phyloP scores from a whole-genome alignment of 257 asterid species.

The Marsdenia floribunda region DNA sequence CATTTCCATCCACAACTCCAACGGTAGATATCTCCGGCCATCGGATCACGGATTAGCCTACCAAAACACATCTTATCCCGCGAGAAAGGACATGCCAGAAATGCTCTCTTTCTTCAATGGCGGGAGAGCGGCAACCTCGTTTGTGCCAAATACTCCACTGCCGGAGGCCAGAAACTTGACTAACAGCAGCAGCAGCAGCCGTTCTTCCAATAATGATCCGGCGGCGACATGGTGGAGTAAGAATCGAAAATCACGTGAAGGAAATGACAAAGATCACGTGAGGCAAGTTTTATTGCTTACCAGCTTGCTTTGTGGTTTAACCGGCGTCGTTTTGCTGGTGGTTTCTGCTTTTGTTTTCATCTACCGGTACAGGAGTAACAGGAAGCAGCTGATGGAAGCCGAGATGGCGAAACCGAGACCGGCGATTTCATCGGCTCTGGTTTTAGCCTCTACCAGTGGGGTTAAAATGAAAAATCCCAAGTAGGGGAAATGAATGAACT shows the following conservation, averaged over 20 bases:
- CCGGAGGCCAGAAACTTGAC: constrained; percentile 66
- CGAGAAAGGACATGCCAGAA: constrained; percentile 17
- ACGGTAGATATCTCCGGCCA: constrained; percentile 46
- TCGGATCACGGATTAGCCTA: constrained; percentile 44
- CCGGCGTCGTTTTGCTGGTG: constrained; percentile 57
- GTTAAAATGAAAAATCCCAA: too few relatives aligned
- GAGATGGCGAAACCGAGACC: background rate
- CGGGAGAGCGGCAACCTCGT: constrained; percentile 19
- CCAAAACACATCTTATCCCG: constrained; percentile 20
- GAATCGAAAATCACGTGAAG: constrained; percentile 28
- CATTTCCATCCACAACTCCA: constrained; percentile 1
- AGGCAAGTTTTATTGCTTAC: constrained; percentile 41
- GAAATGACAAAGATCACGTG: constrained; percentile 30
- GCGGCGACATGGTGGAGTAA: constrained; percentile 37
- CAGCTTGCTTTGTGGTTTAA: constrained; percentile 58
- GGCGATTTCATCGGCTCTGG: background rate
- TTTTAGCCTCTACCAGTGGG: background rate
- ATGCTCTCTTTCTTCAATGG: constrained; percentile 46
- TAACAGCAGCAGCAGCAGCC: constrained; percentile 11
- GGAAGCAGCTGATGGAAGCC: constrained; percentile 8
- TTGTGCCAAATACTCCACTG: constrained; percentile 3
- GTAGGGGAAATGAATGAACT: too few relatives aligned
- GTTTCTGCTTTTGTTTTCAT: constrained; percentile 47
- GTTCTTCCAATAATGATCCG: background rate
- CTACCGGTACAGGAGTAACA: constrained; percentile 28